Evolutionary conservation across 768 basidiomycete species (phyloP), one percentile per base, ranked within the genome.

Genomic region (Xanthoconium stramineum): DNA sequence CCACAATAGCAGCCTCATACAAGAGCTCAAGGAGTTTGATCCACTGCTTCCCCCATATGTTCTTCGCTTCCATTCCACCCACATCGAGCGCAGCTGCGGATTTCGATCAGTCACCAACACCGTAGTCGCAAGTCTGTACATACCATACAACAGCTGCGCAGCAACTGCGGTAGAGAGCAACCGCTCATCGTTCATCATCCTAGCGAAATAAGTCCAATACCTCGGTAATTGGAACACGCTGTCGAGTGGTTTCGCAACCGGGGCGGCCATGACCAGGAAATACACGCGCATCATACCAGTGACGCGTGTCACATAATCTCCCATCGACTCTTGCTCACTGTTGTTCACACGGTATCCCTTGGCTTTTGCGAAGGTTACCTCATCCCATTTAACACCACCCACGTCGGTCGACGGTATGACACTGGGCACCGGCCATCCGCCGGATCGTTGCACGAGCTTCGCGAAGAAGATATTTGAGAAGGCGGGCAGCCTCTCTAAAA

Each of bases 221-320:
- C 85, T 75, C 3, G 86, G 80, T 32, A 82, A 65, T 63, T 83
- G 83, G 67, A 86, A 89, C 72, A 81, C 74, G 28, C 65, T 65
- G 43, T 65, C 60, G 1, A 61, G 50, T 13, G 52, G 83, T 71
- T 55, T 88, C 59, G 14, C 80, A 2, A 74, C 71, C 6, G 73
- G 73, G 5, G 71, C 62, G 15, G 60, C 53, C 59, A 94, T 67
- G 46, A 95, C 81, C 19, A 84, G 77, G 67, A 92, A 91, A 74
- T 96, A 98, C 24, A 98, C 84, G 32, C 94, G 82, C 81, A 94
- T 82, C 33, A 92, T 80, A 10, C 93, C 93, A 32, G 83, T 75
- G 46, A 94, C 75, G 24, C 95, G 83, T 36, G 74, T 77, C 11
- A 80, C 76, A 64, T 89, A 87, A 36, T 91, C 87, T 39, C 79